Evolutionary conservation across 768 basidiomycete genomes (phyloP).

Genomic region (Russula lepida): DNA sequence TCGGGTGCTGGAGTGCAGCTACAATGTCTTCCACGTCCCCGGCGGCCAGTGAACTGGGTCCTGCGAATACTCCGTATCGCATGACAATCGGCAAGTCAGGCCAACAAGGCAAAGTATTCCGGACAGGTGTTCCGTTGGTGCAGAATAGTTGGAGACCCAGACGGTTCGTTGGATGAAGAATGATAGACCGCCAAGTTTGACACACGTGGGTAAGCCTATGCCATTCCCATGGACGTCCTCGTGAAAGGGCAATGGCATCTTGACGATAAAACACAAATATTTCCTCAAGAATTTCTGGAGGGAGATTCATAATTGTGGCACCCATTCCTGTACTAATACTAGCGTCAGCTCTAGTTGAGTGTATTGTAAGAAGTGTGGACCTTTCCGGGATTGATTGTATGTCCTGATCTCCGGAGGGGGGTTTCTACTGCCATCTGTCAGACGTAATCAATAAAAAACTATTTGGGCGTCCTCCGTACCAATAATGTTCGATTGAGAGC

Average conservation of each 20-base stretch:
- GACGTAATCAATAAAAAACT: background rate
- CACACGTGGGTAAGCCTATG: background rate
- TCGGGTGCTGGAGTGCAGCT: background rate
- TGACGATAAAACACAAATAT: background rate
- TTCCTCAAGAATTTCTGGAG: background rate
- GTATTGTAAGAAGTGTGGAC: background rate
- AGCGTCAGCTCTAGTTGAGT: background rate
- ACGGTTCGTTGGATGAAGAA: background rate
- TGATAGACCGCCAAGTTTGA: background rate
- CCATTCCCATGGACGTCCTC: constrained; percentile 7
- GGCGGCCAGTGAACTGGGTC: background rate
- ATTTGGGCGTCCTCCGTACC: background rate
- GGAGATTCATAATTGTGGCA: background rate
- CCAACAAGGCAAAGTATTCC: background rate
- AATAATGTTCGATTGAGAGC: too few relatives aligned
- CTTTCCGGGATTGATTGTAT: background rate
- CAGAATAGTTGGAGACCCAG: background rate
- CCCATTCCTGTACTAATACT: background rate
- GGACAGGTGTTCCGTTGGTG: background rate
- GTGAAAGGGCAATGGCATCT: background rate
- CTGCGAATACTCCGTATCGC: background rate
- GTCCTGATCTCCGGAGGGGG: background rate
- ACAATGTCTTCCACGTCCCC: background rate
- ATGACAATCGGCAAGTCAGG: constrained; percentile 2
- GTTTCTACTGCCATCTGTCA: background rate